phyloP scores from a whole-genome alignment of 2,329 filamentous ascomycete species.

The Fusarium nelsonii region DNA sequence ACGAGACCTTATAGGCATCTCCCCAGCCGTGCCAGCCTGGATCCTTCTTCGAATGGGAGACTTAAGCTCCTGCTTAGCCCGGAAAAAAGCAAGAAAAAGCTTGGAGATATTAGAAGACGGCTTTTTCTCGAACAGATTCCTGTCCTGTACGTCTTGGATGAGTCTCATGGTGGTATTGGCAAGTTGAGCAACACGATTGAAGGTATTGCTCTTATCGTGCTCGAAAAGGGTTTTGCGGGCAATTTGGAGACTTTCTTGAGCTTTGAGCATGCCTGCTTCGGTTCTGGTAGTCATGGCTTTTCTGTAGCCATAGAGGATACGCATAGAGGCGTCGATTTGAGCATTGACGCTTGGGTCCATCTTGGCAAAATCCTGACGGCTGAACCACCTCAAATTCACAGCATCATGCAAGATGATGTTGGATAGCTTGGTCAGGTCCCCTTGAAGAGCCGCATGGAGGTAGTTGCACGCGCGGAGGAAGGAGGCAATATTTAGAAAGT shows the following conservation, averaged over 20 bases:
- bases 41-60: not conserved
- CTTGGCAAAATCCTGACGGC: conserved; percentile 13
- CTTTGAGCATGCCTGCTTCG: not conserved
- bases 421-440: not conserved
- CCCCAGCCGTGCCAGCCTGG: not conserved
- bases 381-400: conserved; percentile 17
- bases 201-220: not conserved
- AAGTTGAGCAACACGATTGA: not conserved
- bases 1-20: not conserved
- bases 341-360: conserved; percentile 27
- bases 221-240: not conserved
- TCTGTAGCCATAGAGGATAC: conserved; percentile 18
- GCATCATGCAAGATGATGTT: conserved; percentile 20
- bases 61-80: not conserved
- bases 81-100: not conserved
- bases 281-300: conserved; percentile 1
- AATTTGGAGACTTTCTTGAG: not conserved
- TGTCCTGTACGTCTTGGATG: not conserved
- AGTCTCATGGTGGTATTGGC: not conserved
- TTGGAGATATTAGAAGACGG: not conserved
- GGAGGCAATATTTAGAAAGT: conserved; percentile 33
- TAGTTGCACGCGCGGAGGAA: conserved; percentile 36
- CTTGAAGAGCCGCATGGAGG: conserved; percentile 21
- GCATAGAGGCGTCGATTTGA: conserved; percentile 18
- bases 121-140: not conserved